Base-by-base conservation (phyloP, 106 monocot genomes). In the Acanthochlamys bracteata region DNA sequence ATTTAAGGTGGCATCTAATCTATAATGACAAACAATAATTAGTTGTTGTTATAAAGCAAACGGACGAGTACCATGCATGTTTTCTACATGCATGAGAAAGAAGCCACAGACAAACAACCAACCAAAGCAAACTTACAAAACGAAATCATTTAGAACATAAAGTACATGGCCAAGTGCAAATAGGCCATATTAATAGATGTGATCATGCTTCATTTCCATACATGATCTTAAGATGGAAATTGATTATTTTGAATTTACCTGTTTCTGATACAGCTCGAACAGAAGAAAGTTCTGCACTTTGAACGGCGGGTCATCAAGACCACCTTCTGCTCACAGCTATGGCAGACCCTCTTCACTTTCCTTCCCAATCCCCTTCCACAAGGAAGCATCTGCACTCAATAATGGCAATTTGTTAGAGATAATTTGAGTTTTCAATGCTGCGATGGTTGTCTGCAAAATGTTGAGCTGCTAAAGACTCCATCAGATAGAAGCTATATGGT, bases 181-280 rank as follows among this genome's bases (percentile, higher is more conserved):
- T 15, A 15, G 13, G 17, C n/a, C 13, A 19, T 15, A 51, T n/a
- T n/a, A n/a, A n/a, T 4, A 19, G 51, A 2, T 51, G 51, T 2
- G 51, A 10, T 51, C 4, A 2, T 4, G 3, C 4, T 33, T 33
- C 33, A 33, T 6, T 33, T 33, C 6, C 4, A 1, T 33, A 33
- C 33, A 33, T 33, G 1, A 33, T 33, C 33, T 33, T 1, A 33
- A 33, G 8, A 51, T 51, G 51, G 51, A 2, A 15, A 19, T 33
- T 33, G 33, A 33, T 33, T 33, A 33, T 6, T 33, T 33, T 33
- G 10, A 55, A 20, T 55, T 15, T 40, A 81, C 89, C 84, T 76
- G 56, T 81, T 75, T 60, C 71, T 79, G 24, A 82, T 73, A 68
- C 89, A 89, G 23, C 41, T 63, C 15, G 55, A 59, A 84, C 84